Evolutionary conservation across 768 basidiomycete genomes (phyloP).

Genomic region (Myochromella boudieri): DNA sequence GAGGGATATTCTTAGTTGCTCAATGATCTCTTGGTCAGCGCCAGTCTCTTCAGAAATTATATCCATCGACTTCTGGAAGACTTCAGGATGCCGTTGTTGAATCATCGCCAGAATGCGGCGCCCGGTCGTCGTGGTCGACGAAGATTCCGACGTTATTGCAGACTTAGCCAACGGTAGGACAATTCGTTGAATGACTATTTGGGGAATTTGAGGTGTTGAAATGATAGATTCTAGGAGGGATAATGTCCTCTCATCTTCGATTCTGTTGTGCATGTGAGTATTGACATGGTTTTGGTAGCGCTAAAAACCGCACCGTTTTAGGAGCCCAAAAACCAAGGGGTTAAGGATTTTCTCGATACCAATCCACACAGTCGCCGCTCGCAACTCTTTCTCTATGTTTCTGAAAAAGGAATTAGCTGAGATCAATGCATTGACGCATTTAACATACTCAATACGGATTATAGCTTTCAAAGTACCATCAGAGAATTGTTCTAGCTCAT

Average conservation of each 20-base stretch:
- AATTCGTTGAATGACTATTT: constrained; percentile 30
- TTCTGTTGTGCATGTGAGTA: constrained; percentile 19
- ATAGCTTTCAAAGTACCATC: constrained; percentile 40
- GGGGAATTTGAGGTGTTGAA: constrained; percentile 30
- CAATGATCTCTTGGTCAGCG: constrained; percentile 40
- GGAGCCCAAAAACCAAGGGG: constrained; percentile 47
- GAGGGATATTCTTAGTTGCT: constrained; percentile 58
- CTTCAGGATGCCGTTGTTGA: constrained; percentile 62
- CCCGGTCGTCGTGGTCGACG: constrained; percentile 18
- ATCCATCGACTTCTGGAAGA: constrained; percentile 44
- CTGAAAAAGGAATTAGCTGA: constrained; percentile 27
- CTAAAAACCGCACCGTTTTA: constrained; percentile 27
- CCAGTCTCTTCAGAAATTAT: constrained; percentile 33
- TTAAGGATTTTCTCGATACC: constrained; percentile 58
- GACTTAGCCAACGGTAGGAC: constrained; percentile 27
- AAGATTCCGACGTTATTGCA: constrained; percentile 24
- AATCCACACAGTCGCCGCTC: constrained; percentile 40
- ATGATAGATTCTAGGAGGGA: constrained; percentile 40
- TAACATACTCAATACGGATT: constrained; percentile 49
- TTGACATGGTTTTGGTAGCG: not conserved
- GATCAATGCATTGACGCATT: not conserved
- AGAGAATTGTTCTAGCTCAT: constrained; percentile 48
- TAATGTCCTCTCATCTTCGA: constrained; percentile 28
- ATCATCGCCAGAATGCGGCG: constrained; percentile 53
- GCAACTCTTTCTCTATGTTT: constrained; percentile 45